phyloP scores from a whole-genome alignment of 805 yeast species.

The Scheffersomyces ergatensis region DNA sequence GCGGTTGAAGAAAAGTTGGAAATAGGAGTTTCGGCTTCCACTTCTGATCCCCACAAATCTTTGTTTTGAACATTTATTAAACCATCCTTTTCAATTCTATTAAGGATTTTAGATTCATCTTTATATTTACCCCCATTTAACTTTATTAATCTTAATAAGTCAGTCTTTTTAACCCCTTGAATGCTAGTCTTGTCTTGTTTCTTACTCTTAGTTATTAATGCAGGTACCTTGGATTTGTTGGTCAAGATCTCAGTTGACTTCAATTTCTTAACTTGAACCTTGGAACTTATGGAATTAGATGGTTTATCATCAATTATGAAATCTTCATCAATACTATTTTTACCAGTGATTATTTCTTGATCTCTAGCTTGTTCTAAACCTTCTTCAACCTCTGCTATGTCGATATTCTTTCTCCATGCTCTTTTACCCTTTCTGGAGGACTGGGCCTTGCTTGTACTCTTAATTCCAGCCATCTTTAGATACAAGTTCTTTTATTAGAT shows the following conservation, averaged over 20 bases:
- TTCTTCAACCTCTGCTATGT: conserved; percentile 72
- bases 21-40: conserved; percentile 10
- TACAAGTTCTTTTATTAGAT: too few species aligned
- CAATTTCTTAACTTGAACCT: conserved; percentile 37
- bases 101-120: conserved; percentile 6
- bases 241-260: conserved; percentile 67
- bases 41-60: conserved; percentile 69
- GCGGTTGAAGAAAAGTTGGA: conserved; percentile 15
- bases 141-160: conserved; percentile 64
- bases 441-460: conserved; percentile 38
- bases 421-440: conserved; percentile 88
- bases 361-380: conserved; percentile 71
- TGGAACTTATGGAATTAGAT: conserved; percentile 34
- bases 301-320: conserved; percentile 55
- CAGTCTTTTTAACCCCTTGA: conserved; percentile 64
- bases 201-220: conserved; percentile 29
- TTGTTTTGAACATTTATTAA: conserved; percentile 40
- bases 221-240: conserved; percentile 75
- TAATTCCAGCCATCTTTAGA: conserved; percentile 2
- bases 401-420: conserved; percentile 92
- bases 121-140: conserved; percentile 56
- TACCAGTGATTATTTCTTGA: conserved; percentile 53
- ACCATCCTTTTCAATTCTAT: conserved; percentile 62
- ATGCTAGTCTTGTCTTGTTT: conserved; percentile 16
- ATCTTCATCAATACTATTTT: conserved; percentile 61